These are phyloP conservation scores for Setaria viridis DNA, from an alignment of 202 grass and related monocot species.

Conservation along the genomic window DNA sequence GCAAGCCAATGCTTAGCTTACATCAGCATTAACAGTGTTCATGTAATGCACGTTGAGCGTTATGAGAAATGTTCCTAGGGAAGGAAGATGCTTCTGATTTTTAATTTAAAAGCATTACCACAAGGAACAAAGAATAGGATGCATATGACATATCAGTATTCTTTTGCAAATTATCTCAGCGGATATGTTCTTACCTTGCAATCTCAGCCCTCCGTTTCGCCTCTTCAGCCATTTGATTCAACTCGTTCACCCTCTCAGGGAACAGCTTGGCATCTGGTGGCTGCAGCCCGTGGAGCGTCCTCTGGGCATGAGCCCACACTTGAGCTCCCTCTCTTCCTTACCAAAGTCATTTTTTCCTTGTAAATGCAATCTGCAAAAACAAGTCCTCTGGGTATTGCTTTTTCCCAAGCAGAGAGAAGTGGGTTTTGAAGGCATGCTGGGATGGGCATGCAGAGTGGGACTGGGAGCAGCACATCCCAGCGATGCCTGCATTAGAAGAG, in stretches of 20 bases:
- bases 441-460: constrained; percentile 28
- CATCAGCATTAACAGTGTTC: no score
- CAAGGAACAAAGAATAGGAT: no score
- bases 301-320: constrained; percentile 61
- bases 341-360: constrained; percentile 61
- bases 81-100: no score
- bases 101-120: no score
- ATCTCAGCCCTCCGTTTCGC: constrained; percentile 58
- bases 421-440: not conserved
- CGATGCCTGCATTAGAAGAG: not conserved
- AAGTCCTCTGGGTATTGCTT: not conserved
- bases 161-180: not conserved
- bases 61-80: no score
- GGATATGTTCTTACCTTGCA: constrained; percentile 44
- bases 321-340: constrained; percentile 56
- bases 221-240: constrained; percentile 61
- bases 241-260: constrained; percentile 45
- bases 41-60: no score
- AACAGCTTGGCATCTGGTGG: constrained; percentile 49
- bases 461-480: not conserved
- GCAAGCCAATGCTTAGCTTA: no score
- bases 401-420: not conserved
- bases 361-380: constrained; percentile 46
- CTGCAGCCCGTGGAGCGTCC: constrained; percentile 60
- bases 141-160: not conserved